Conservation (phyloP, 306 rosid genomes). For the Vigna mungo region DNA sequence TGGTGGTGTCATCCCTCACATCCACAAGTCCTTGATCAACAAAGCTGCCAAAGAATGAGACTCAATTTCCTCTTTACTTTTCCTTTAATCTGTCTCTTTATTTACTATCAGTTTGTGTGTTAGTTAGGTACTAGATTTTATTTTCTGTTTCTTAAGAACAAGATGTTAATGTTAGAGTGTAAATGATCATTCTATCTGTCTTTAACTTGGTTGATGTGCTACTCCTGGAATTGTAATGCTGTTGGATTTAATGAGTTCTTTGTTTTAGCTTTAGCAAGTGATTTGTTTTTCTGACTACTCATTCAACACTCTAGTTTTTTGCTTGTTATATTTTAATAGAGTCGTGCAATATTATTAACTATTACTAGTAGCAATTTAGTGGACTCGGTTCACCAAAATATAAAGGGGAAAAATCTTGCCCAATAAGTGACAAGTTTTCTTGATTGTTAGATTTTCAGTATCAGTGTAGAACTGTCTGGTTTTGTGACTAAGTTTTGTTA, state of each 20-base stretch:
- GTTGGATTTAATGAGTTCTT: conserved; percentile 31
- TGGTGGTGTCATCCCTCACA: conserved; percentile 72
- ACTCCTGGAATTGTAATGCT: background rate
- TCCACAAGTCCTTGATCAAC: conserved; percentile 56
- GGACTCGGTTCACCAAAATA: too few species aligned
- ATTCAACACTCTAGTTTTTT: background rate
- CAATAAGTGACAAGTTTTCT: too few species aligned
- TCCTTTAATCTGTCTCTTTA: conserved; percentile 29
- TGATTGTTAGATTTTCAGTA: too few species aligned
- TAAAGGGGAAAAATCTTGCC: too few species aligned
- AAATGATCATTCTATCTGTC: conserved; percentile 31
- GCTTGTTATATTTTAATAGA: background rate
- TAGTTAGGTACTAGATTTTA: conserved; percentile 27
- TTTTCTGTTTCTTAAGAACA: conserved; percentile 23
- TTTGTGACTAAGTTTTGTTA: too few species aligned
- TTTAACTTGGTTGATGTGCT: background rate
- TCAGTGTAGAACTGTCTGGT: too few species aligned
- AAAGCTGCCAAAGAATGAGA: conserved; percentile 53
- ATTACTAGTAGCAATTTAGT: too few species aligned
- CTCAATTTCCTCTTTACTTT: background rate
- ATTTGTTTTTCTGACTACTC: background rate
- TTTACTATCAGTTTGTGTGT: background rate
- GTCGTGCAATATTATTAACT: too few species aligned
- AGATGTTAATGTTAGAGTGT: conserved; percentile 21
- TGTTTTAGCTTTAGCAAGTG: background rate